Evolutionary conservation across 768 basidiomycete genomes (phyloP).

Genomic region (Lactarius vividus): DNA sequence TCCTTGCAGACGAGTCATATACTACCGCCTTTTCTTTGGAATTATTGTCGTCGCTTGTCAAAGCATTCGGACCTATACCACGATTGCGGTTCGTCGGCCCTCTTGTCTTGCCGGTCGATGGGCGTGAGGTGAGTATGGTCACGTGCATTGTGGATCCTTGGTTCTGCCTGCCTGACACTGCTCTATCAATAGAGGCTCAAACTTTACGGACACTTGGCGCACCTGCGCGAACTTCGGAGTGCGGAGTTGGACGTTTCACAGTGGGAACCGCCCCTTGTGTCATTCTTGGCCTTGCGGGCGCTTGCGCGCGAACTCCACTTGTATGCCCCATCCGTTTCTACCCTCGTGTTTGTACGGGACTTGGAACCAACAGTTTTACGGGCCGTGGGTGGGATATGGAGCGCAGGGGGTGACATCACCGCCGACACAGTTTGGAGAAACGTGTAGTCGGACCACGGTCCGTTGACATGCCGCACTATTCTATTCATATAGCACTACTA

Average conservation of each 20-base stretch:
- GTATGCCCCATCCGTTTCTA: constrained; percentile 51
- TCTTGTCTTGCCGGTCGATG: constrained; percentile 58
- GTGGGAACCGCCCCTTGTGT: constrained; percentile 58
- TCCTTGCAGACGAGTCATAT: constrained; percentile 62
- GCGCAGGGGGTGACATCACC: constrained; percentile 30
- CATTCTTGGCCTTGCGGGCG: constrained; percentile 53
- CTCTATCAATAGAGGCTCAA: constrained; percentile 47
- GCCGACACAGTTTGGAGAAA: constrained; percentile 24
- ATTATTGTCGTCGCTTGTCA: constrained; percentile 45
- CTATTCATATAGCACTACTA: background rate
- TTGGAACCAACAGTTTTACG: constrained; percentile 56
- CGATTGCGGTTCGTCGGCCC: constrained; percentile 59
- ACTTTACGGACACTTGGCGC: constrained; percentile 60
- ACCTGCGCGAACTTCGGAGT: constrained; percentile 48
- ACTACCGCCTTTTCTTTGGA: constrained; percentile 53
- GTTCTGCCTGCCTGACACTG: background rate
- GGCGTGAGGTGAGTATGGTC: constrained; percentile 43
- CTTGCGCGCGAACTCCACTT: constrained; percentile 58
- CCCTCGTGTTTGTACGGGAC: constrained; percentile 60
- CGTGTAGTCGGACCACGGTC: constrained; percentile 1
- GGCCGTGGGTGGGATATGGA: constrained; percentile 33
- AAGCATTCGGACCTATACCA: constrained; percentile 34
- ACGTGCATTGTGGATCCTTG: background rate
- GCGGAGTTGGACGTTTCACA: constrained; percentile 63
- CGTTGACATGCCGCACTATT: background rate